A percentile compares a stretch with the other conserved stretches of the same genome.
These are phyloP conservation scores for Pyrrhoderma noxium DNA, from an alignment of 1,284 basidiomycete species.

Conservation along the genomic window DNA sequence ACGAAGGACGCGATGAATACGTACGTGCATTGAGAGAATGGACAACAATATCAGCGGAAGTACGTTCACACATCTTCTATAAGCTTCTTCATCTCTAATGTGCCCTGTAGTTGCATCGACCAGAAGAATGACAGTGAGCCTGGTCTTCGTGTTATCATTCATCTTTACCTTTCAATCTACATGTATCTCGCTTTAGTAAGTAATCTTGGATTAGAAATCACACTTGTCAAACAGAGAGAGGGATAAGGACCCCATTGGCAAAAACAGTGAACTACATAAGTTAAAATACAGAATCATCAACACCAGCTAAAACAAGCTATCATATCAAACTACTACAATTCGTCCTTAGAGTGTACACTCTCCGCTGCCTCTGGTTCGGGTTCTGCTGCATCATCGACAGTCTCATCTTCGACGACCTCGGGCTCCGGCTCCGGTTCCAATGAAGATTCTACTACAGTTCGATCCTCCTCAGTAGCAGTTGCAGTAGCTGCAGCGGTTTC, in stretches of 20 bases:
- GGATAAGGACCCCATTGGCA: too few species aligned
- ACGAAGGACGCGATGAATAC: constrained; percentile 64
- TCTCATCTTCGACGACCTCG: constrained; percentile 3
- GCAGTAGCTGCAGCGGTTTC: constrained; percentile 17
- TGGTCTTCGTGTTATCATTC: too few species aligned
- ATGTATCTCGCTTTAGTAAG: not conserved
- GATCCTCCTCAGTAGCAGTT: constrained; percentile 3
- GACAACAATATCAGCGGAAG: constrained; percentile 51
- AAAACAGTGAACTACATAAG: not conserved
- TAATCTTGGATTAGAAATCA: not conserved
- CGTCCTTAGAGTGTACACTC: constrained; percentile 14
- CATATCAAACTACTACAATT: constrained; percentile 2
- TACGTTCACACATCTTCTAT: constrained; percentile 21
- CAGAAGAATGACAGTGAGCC: constrained; percentile 2
- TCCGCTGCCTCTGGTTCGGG: not conserved
- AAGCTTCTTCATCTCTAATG: not conserved
- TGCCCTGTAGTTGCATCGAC: constrained; percentile 2
- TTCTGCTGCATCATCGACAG: not conserved
- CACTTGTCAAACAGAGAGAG: too few species aligned
- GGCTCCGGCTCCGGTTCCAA: constrained; percentile 1
- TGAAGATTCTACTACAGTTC: not conserved
- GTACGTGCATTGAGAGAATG: constrained; percentile 58
- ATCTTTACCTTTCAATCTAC: not conserved
- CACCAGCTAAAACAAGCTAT: not conserved
- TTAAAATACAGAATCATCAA: constrained; percentile 4